Percentiles rank a stretch among this genome's conserved stretches.
Conservation (phyloP, 2,329 filamentous ascomycete species). For the Ascochyta fabae region DNA sequence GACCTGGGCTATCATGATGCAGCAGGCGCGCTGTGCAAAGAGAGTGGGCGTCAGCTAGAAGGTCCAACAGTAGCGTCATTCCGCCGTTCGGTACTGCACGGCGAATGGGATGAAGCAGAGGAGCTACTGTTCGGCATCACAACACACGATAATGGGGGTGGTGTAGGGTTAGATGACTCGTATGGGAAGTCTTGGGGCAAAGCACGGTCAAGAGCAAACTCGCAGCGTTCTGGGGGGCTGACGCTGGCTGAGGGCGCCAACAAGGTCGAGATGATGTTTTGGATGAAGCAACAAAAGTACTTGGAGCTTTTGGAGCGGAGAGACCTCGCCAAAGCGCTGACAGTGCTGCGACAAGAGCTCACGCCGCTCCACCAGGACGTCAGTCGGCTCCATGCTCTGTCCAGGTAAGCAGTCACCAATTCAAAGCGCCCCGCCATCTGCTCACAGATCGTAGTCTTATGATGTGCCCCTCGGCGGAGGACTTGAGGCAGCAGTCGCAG, state of each 20-base stretch:
- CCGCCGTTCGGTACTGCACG: constrained; percentile 76
- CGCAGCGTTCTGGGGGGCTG: constrained; percentile 62
- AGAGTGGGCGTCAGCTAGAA: constrained; percentile 89
- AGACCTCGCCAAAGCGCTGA: constrained; percentile 75
- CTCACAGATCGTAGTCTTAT: constrained; percentile 67
- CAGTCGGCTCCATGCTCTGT: constrained; percentile 78
- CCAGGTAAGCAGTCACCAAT: constrained; percentile 59
- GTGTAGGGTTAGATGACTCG: constrained; percentile 45
- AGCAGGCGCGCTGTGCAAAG: constrained; percentile 74
- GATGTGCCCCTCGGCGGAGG: constrained; percentile 82
- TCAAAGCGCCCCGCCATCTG: background rate
- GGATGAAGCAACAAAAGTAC: constrained; percentile 91
- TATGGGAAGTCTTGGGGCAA: constrained; percentile 45
- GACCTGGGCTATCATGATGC: constrained; percentile 86
- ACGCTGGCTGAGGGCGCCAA: constrained; percentile 78
- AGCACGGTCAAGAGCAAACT: constrained; percentile 31
- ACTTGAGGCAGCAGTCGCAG: constrained; percentile 75
- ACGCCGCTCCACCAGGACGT: constrained; percentile 85
- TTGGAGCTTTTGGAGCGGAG: constrained; percentile 83
- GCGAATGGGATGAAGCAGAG: constrained; percentile 87
- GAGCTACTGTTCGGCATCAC: constrained; percentile 69
- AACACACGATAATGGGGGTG: constrained; percentile 54
- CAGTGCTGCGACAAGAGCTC: constrained; percentile 85
- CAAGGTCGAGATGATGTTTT: constrained; percentile 81
- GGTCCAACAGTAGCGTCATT: constrained; percentile 87